A percentile compares a stretch with the other conserved stretches of the same genome.
phyloP scores from a whole-genome alignment of 2,329 filamentous ascomycete genomes.

The Beauveria sp. region DNA sequence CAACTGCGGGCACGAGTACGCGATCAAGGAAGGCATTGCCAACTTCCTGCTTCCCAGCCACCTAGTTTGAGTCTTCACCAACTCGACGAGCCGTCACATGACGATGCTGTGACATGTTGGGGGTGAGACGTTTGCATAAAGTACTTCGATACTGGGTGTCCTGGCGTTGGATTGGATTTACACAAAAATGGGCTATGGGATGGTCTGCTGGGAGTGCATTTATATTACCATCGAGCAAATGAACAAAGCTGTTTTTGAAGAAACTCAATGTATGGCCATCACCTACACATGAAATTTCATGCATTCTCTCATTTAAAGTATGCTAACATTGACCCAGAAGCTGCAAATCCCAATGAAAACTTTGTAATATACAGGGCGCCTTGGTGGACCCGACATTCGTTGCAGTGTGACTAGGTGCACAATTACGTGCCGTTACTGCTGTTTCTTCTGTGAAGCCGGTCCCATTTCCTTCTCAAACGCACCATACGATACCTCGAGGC shows the following conservation, averaged over 20 bases:
- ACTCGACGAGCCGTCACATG: background rate
- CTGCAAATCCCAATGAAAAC: background rate
- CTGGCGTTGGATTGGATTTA: slow-evolving; percentile 2
- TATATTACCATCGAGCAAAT: background rate
- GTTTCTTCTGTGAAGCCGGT: slow-evolving; percentile 78
- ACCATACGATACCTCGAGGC: slow-evolving; percentile 83
- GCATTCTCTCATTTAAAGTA: background rate
- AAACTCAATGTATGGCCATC: background rate
- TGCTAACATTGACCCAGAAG: background rate
- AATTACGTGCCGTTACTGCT: slow-evolving; percentile 21
- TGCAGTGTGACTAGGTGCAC: background rate
- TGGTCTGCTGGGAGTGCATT: background rate
- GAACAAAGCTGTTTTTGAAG: background rate
- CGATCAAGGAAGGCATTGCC: slow-evolving; percentile 89
- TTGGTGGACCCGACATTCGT: background rate
- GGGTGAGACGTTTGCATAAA: background rate
- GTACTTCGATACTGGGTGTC: background rate
- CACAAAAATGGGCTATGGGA: background rate
- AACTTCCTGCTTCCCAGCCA: slow-evolving; percentile 94
- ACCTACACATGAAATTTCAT: background rate
- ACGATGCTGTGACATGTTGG: background rate
- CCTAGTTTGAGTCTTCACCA: slow-evolving; percentile 50
- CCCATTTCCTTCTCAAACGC: slow-evolving; percentile 97
- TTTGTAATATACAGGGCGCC: background rate
- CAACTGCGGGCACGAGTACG: slow-evolving; percentile 89